Evolutionary conservation across 2,329 filamentous ascomycete genomes (phyloP).

Genomic region (Monosporascus sp.): DNA sequence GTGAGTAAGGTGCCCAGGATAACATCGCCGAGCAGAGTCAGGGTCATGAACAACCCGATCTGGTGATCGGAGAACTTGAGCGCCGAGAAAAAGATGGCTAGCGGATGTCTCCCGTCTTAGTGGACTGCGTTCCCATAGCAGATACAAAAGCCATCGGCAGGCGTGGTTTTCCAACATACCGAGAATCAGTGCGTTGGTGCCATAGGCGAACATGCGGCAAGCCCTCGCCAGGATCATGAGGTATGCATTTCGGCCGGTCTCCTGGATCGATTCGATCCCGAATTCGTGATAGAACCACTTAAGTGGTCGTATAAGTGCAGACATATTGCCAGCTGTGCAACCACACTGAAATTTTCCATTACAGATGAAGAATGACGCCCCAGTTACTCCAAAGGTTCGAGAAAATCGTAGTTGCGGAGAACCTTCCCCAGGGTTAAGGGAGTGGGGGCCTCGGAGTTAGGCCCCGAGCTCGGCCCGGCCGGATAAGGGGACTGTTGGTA

Average conservation of each 20-base stretch:
- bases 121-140: neutral
- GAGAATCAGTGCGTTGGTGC: conserved; percentile 53
- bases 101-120: neutral
- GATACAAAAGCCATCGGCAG: too few species aligned
- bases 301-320: conserved; percentile 11
- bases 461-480: neutral
- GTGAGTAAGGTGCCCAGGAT: conserved; percentile 51
- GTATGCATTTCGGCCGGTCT: conserved; percentile 43
- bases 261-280: conserved; percentile 40
- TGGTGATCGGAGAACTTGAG: conserved; percentile 49
- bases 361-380: neutral
- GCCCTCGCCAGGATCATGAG: conserved; percentile 47
- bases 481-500: too few species aligned
- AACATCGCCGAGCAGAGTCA: conserved; percentile 58
- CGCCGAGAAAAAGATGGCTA: conserved; percentile 51
- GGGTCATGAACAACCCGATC: conserved; percentile 60
- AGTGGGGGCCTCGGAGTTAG: neutral
- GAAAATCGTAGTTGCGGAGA: neutral
- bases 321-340: conserved; percentile 11
- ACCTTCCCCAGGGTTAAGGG: neutral
- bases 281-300: conserved; percentile 39
- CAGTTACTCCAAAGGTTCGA: neutral
- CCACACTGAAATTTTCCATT: neutral
- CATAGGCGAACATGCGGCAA: conserved; percentile 59
- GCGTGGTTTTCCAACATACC: conserved; percentile 21